Percentiles rank a stretch among this genome's conserved stretches.
phyloP scores from a whole-genome alignment of 2,329 filamentous ascomycete genomes.

The Colletotrichum gloeosporioides region DNA sequence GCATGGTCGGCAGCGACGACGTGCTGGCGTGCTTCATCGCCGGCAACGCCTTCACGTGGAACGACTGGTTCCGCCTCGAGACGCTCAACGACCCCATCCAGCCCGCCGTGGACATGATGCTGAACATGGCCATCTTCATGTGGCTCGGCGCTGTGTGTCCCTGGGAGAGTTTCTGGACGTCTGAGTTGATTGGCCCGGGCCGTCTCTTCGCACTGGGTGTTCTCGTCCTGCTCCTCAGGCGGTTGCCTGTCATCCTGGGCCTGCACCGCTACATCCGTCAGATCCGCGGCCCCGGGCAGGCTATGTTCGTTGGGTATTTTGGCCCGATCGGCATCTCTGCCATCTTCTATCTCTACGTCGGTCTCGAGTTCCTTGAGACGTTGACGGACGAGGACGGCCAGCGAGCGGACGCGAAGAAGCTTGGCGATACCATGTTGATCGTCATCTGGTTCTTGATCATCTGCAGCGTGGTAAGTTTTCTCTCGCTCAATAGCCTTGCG shows the following conservation, averaged over 20 bases:
- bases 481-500: rapidly evolving
- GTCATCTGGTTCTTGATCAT: background rate
- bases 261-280: background rate
- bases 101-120: conserved; percentile 91
- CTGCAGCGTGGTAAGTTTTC: background rate
- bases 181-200: background rate
- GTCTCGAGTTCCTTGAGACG: background rate
- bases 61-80: conserved; percentile 91
- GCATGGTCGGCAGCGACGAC: conserved; percentile 87
- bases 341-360: background rate
- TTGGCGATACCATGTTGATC: background rate
- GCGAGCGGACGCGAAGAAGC: background rate
- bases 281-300: background rate
- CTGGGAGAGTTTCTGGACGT: conserved; percentile 68
- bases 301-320: background rate
- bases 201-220: background rate
- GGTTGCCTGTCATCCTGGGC: background rate
- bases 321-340: background rate
- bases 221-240: background rate
- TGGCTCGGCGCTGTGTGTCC: conserved; percentile 90
- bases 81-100: conserved; percentile 90
- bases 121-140: conserved; percentile 87
- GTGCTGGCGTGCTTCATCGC: conserved; percentile 92
- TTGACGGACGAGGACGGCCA: background rate
- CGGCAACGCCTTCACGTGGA: conserved; percentile 89